phyloP scores from a whole-genome alignment of 2,329 filamentous ascomycete genomes.

The Ophiocordyceps camponoti-floridani region DNA sequence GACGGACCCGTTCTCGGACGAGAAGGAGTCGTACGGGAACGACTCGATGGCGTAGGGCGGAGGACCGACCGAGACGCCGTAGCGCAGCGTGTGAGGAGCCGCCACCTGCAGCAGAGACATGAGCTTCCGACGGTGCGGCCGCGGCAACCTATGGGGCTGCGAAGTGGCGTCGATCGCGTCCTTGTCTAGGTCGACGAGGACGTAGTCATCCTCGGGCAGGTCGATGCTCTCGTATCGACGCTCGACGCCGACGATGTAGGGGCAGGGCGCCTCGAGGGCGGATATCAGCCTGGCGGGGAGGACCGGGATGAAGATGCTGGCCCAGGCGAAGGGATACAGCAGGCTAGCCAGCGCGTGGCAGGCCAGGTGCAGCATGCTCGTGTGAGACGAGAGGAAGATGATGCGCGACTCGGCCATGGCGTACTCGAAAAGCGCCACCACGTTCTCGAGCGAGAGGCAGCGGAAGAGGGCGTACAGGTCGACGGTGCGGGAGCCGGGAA shows the following conservation, averaged over 20 bases:
- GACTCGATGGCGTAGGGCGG: slow-evolving; percentile 87
- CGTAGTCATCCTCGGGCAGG: slow-evolving; percentile 87
- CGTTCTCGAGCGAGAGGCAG: slow-evolving; percentile 76
- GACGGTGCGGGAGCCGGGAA: slow-evolving; percentile 77
- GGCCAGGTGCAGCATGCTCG: slow-evolving; percentile 86
- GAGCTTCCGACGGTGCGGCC: slow-evolving; percentile 80
- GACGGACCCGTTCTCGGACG: slow-evolving; percentile 65
- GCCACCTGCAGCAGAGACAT: slow-evolving; percentile 75
- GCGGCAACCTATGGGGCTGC: slow-evolving; percentile 60
- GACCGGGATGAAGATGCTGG: slow-evolving; percentile 84
- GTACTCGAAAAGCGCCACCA: slow-evolving; percentile 85
- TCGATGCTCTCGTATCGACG: slow-evolving; percentile 73
- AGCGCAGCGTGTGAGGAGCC: slow-evolving; percentile 76
- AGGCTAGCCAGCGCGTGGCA: slow-evolving; percentile 74
- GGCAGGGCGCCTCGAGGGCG: slow-evolving; percentile 84
- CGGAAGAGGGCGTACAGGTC: slow-evolving; percentile 90
- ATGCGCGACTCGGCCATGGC: slow-evolving; percentile 85
- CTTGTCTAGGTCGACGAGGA: slow-evolving; percentile 82
- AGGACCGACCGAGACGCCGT: slow-evolving; percentile 71
- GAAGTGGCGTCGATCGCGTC: slow-evolving; percentile 76
- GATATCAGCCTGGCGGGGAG: slow-evolving; percentile 76
- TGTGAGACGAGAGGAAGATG: slow-evolving; percentile 89
- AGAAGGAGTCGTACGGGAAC: slow-evolving; percentile 78
- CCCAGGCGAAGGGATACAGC: slow-evolving; percentile 82
- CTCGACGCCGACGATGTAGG: slow-evolving; percentile 94